phyloP scores from a whole-genome alignment of 1,284 basidiomycete genomes.

The Hypsizygus ulmarius region DNA sequence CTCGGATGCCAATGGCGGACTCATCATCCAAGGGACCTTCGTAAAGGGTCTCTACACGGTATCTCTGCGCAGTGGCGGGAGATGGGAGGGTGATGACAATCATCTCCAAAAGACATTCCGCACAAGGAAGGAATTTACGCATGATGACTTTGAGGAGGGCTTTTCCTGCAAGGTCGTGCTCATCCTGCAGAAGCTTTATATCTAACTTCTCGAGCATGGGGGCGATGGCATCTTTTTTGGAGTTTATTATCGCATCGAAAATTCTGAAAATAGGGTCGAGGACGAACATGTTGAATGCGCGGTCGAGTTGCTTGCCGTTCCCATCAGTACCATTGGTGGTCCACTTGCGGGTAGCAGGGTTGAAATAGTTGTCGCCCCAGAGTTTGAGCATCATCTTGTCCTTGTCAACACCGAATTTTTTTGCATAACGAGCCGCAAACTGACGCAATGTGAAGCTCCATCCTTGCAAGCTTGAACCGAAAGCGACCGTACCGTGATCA shows the following conservation, averaged over 20 bases:
- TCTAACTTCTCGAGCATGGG: constrained; percentile 97
- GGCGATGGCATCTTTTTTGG: constrained; percentile 91
- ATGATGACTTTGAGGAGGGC: constrained; percentile 96
- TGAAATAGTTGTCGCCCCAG: constrained; percentile 99
- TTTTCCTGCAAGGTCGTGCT: constrained; percentile 97
- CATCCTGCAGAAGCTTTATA: constrained; percentile 85
- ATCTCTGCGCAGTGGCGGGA: constrained; percentile 93
- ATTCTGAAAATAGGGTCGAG: constrained; percentile 99
- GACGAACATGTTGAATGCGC: constrained; percentile 94
- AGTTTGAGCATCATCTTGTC: constrained; percentile 98
- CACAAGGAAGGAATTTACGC: constrained; percentile 99
- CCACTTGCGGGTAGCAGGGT: constrained; percentile 98
- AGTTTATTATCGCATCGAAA: constrained; percentile 99
- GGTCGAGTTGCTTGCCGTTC: constrained; percentile 89
- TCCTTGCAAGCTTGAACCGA: constrained; percentile 99
- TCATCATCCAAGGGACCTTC: constrained; percentile 99
- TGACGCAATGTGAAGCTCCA: constrained; percentile 99
- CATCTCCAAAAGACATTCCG: constrained; percentile 99
- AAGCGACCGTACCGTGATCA: constrained; percentile 97
- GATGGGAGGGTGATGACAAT: constrained; percentile 99
- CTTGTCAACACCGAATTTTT: constrained; percentile 99
- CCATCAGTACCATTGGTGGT: constrained; percentile 75
- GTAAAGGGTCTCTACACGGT: constrained; percentile 99
- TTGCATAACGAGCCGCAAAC: constrained; percentile 93
- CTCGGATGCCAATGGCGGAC: constrained; percentile 97